Evolutionary conservation across 2,329 filamentous ascomycete species (phyloP).

Genomic region (Colletotrichum sp.): DNA sequence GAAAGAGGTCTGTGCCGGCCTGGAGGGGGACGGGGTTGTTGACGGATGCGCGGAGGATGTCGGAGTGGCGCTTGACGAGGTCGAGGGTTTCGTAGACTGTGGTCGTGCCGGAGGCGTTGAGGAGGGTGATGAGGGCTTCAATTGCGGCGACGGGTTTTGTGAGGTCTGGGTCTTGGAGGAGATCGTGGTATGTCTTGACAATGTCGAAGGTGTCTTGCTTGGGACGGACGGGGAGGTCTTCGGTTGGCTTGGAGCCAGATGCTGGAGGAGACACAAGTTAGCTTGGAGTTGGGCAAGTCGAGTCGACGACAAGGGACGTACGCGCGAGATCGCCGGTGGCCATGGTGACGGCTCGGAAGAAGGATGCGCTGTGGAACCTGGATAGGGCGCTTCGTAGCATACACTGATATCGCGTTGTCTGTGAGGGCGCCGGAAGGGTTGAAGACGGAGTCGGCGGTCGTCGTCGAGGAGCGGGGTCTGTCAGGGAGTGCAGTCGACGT

Average conservation of each 20-base stretch:
- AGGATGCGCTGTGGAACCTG: neutral
- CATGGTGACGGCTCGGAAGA: neutral
- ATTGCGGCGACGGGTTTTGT: conserved; percentile 97
- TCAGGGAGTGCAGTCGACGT: neutral
- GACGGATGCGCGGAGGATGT: conserved; percentile 77
- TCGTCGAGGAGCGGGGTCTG: neutral
- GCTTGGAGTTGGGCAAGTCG: neutral
- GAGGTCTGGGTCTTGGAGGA: conserved; percentile 76
- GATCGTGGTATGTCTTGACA: conserved; percentile 58
- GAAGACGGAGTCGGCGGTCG: fast-evolving
- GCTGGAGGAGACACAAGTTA: neutral
- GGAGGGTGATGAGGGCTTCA: conserved; percentile 85
- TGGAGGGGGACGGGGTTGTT: conserved; percentile 90
- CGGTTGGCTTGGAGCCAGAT: neutral
- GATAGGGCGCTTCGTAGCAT: neutral
- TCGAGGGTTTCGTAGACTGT: conserved; percentile 96
- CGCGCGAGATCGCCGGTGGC: conserved; percentile 13
- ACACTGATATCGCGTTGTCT: neutral
- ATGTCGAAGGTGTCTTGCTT: conserved; percentile 46
- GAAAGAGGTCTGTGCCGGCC: conserved; percentile 94
- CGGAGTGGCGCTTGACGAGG: conserved; percentile 78
- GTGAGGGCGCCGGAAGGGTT: neutral
- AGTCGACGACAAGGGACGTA: neutral
- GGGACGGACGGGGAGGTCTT: conserved; percentile 27
- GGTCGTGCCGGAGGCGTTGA: conserved; percentile 78